Conservation (phyloP, 2,329 filamentous ascomycete species). For the Penicillium sumatraense region DNA sequence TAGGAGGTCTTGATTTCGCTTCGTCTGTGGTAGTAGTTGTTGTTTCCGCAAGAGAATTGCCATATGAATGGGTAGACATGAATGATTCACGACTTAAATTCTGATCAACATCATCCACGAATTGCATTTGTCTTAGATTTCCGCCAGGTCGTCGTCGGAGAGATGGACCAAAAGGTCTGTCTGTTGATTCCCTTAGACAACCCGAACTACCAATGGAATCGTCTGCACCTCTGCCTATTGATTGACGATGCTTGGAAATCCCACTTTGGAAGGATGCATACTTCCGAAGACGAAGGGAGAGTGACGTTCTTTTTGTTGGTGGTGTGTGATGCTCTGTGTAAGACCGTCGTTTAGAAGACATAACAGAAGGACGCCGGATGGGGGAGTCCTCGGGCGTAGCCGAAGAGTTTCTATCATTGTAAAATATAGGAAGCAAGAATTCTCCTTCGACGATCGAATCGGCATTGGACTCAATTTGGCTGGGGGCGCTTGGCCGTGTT, state of each 20-base stretch:
- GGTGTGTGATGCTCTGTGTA: constrained; percentile 31
- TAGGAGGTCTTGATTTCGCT: constrained; percentile 28
- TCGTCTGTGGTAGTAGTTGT: constrained; percentile 18
- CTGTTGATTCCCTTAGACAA: constrained; percentile 20
- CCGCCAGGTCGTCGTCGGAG: constrained; percentile 76
- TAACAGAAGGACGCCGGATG: constrained; percentile 21
- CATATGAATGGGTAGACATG: constrained; percentile 41
- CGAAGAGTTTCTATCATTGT: constrained; percentile 26
- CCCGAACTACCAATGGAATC: constrained; percentile 22
- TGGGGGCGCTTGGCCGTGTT: background rate
- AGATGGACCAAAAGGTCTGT: constrained; percentile 51
- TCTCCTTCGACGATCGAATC: constrained; percentile 31
- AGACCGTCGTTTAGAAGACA: constrained; percentile 29
- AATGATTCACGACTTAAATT: constrained; percentile 40
- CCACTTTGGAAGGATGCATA: constrained; percentile 52
- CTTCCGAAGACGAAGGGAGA: constrained; percentile 45
- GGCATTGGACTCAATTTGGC: constrained; percentile 1
- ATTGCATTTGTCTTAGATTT: constrained; percentile 70
- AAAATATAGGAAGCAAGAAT: constrained; percentile 35
- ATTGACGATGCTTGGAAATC: constrained; percentile 37
- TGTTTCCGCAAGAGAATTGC: constrained; percentile 32
- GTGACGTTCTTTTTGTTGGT: constrained; percentile 32
- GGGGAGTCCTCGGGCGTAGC: constrained; percentile 15
- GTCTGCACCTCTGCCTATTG: constrained; percentile 29
- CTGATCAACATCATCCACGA: constrained; percentile 65